Evolutionary conservation across 495 filamentous ascomycete species (phyloP).

Genomic region (Evernia prunastri): DNA sequence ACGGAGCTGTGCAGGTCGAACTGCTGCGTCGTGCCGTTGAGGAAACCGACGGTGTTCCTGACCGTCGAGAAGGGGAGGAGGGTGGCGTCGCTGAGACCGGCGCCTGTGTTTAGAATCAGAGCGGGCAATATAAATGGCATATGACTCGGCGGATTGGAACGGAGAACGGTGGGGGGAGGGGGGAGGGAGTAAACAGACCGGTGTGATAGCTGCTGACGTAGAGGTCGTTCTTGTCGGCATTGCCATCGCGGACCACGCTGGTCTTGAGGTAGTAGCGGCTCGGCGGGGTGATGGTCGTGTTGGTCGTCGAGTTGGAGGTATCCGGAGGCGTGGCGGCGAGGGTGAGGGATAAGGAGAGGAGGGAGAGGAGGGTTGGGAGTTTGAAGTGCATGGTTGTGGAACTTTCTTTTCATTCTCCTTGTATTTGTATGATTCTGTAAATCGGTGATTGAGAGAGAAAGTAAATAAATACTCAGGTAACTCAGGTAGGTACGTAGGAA

Average conservation of each 20-base stretch:
- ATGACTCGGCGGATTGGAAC: neutral
- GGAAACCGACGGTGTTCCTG: slow-evolving; percentile 31
- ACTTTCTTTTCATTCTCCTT: neutral
- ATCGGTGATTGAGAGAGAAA: too few relatives aligned
- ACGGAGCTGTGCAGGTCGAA: slow-evolving; percentile 35
- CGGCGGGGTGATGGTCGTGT: slow-evolving; percentile 24
- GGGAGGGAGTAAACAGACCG: slow-evolving; percentile 2
- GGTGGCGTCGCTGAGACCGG: slow-evolving; percentile 42
- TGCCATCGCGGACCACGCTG: slow-evolving; percentile 24
- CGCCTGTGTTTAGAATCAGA: slow-evolving; percentile 20
- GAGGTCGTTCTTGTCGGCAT: slow-evolving; percentile 33
- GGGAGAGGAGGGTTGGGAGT: neutral
- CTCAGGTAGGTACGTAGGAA: too few relatives aligned
- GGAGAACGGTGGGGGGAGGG: neutral
- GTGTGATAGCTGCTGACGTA: slow-evolving; percentile 45
- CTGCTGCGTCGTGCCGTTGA: slow-evolving; percentile 41
- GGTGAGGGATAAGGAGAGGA: neutral
- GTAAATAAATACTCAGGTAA: too few relatives aligned
- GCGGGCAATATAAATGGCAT: neutral
- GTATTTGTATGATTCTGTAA: too few relatives aligned
- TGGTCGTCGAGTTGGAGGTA: neutral
- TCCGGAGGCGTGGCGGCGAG: neutral
- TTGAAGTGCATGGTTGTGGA: neutral
- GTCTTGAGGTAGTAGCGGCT: slow-evolving; percentile 43
- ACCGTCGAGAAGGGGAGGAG: slow-evolving; percentile 27